Base-by-base conservation (phyloP, 352 stramenopile genomes). In the Elongisporangium prolatum region DNA sequence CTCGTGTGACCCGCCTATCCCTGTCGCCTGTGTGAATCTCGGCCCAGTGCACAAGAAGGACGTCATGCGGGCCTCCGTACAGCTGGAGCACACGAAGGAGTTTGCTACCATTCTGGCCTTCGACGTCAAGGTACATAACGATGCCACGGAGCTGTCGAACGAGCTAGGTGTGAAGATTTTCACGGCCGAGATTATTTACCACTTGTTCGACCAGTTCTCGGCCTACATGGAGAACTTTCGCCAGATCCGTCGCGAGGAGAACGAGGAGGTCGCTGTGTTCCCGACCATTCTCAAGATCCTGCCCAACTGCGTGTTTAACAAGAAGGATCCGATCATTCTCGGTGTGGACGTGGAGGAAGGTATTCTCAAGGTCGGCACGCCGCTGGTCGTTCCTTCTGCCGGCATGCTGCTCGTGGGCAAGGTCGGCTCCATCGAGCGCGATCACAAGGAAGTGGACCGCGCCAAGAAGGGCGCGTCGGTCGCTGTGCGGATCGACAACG, bases 131-230 rank as follows among this genome's bases (percentile, higher is more conserved):
- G 91, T 99, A 21, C 93, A 98, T 69, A 85, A 69, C 51, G 97
- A 99, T 51, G 97, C 97, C 5, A 82, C 77, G 48, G 85, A 96
- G 70, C 67, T 96, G 57, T 80, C 95, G 7, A 65, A 94, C 50
- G 93, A 98, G 54, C 86, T 98, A 48, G 92, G 94, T 60, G 97
- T 99, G 50, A 82, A 91, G 47, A 99, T 99, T 69, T 99, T 99
- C 80, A 99, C 97, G 17, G 97, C 97, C 25, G 97, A 99, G 67
- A 99, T 99, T 68, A 99, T 99, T 77, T 99, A 99, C 80, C 97
- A 99, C 81, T 79, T 99, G 53, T 99, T 99, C 67, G 97, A 99
- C 75, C 96, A 99, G 69, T 99, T 99, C 74, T 98, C 95, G 48
- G 78, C 88, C 10, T 98, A 99, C 76, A 98, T 99, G 69, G 93